Evolutionary conservation across 257 asterid genomes (phyloP), one percentile per base, ranked within the genome.

Genomic region (Solanum okadae): DNA sequence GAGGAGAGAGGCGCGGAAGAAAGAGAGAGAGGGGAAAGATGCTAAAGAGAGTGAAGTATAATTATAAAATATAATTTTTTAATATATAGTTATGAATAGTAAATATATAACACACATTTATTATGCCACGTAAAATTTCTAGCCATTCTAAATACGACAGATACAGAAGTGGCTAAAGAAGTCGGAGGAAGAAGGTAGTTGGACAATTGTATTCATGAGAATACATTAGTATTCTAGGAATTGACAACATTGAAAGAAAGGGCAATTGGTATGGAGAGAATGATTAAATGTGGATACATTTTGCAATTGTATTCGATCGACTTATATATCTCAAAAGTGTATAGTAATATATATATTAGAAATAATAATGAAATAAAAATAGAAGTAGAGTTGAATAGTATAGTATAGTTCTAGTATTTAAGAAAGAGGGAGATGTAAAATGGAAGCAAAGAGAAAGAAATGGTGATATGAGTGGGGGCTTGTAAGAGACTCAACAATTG

Each of bases 361-460:
- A 61, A 2, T 16, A 52, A 5, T 20, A 61, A 61, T 23, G 8
- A 61, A 61, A 22, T 61, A 9, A 61, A 61, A 61, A 61, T 61
- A 10, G 29, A 63, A 63, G 67, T 59, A 59, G 31, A 63, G 31
- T 63, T 63, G 14, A 61, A 61, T 61, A 23, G 67, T 16, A 52
- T 23, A n/a, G 67, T 52, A 52, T 56, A 23, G 31, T 12, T 25
- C 31, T 59, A n/a, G 31, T 25, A 65, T 65, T 27, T 65, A 65
- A 65, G 61, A 77, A 44, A 79, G 37, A 76, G 86, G 67, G 46
- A 83, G 90, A 86, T 87, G 96, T 94, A 89, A 94, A 93, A 93
- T 92, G 91, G 93, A 94, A 92, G 95, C 93, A 93, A 92, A 90
- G 93, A 89, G 88, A 86, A 77, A 87, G 61, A 87, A 7, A 87